Conservation (phyloP, 1,284 basidiomycete genomes). For the Peniophora sp. region DNA sequence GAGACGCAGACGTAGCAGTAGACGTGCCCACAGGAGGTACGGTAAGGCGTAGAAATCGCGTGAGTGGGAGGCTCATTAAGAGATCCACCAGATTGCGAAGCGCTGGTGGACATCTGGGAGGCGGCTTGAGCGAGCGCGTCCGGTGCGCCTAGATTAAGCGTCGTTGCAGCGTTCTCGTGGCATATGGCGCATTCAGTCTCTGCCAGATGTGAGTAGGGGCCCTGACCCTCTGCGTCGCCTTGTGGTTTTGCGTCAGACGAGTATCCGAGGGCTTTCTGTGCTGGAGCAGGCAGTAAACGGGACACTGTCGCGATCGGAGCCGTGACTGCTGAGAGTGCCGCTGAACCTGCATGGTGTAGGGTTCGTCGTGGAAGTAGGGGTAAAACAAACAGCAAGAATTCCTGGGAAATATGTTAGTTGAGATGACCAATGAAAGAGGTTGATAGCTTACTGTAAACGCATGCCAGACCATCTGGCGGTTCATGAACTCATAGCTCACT, state of each 20-base stretch:
- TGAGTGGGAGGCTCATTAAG: conserved; percentile 39
- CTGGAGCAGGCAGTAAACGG: conserved; percentile 25
- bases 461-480: conserved; percentile 99
- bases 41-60: conserved; percentile 66
- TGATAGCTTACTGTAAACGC: conserved; percentile 78
- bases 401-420: conserved; percentile 39
- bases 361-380: conserved; percentile 73
- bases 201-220: conserved; percentile 59
- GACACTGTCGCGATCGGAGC: conserved; percentile 24
- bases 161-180: conserved; percentile 61
- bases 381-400: conserved; percentile 91
- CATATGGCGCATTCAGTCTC: conserved; percentile 74
- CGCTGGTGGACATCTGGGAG: conserved; percentile 12
- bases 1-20: conserved; percentile 89
- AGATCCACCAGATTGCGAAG: not conserved
- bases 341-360: conserved; percentile 35
- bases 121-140: conserved; percentile 39
- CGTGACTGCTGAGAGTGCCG: conserved; percentile 33
- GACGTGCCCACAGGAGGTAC: conserved; percentile 69
- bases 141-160: conserved; percentile 44
- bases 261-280: conserved; percentile 6
- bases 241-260: conserved; percentile 16
- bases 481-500: conserved; percentile 98
- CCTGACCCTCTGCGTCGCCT: conserved; percentile 18
- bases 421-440: not conserved